Base-by-base conservation (phyloP, 129 eudicot species). In the Helianthus tuberosus region DNA sequence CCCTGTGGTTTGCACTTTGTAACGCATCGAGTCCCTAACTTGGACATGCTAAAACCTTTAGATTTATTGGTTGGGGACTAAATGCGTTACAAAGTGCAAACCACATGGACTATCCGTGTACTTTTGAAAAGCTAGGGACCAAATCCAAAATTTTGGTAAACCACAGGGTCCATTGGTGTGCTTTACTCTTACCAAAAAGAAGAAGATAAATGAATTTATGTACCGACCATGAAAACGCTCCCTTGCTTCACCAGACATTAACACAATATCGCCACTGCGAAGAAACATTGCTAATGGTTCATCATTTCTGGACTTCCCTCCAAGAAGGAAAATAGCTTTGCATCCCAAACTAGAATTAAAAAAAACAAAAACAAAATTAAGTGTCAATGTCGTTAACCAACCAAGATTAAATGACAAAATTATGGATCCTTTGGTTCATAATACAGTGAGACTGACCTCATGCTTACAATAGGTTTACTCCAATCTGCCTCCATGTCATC, bases 401-500 rank as follows among this genome's bases (percentile, higher is more conserved):
- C 15, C 55, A 16, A 70, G 48, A 62, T 48, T 36, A 54, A 78
- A 11, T 13, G 36, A 41, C 17, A 32, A 50, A 64, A 38, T 32
- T 46, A 66, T n/a, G 16, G 29, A 64, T 48, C 14, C 17, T 8
- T 32, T 61, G 12, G 12, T 13, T 29, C 71, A 63, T 27, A 36
- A 58, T 43, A 60, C 64, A 35, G 54, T n/a, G 8, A 47, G 55
- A 92, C 97, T 85, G 55, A 92, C 98, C 96, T 92, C 82, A 89
- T 83, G 93, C 96, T 94, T 52, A 94, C 98, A 39, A 93, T 93
- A 50, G 98, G 97, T 80, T 90, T 94, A 70, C 93, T 90, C 97
- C 97, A 94, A 79, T 94, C 98, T 29, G 74, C 85, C 77, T 94
- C 98, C 98, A 94, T 94, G 84, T 94, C 97, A 83, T 90, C 98